Evolutionary conservation across 805 yeast genomes (phyloP), one percentile per base, ranked within the genome.

Genomic region (Cyberlindnera xishuangbannaensis): DNA sequence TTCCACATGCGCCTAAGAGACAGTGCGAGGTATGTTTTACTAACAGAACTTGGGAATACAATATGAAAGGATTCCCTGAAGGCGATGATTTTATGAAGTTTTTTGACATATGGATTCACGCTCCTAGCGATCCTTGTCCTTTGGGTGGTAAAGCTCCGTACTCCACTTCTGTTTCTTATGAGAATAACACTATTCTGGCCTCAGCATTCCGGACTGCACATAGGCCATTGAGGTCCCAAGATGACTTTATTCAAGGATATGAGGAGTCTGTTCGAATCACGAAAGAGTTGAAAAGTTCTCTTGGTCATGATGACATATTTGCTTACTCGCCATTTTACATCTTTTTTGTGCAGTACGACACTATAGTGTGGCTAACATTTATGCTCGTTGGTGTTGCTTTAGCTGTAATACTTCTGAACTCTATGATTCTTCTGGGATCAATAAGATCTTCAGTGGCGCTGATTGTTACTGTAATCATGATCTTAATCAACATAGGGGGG

Each of bases 71-170:
- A 0, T 76, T 92, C 50, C 98, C 98, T 0, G 75, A 74, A 47
- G 76, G 76, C 23, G 64, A 65, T 1, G 78, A 78, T 22, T 90
- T 90, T 50, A 73, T 83, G 75, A 64, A 63, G 28, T 85, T 67
- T 47, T 80, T 87, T 52, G 57, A 72, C 15, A 73, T 81, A 26
- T 90, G 98, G 98, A 83, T 90, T 17, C 67, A 75, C 25, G 61
- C 85, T 1, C 83, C 85, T 17, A 83, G 95, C 37, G 92, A 83
- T 48, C 85, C 90, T 3, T 90, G 98, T 56, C 96, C 97, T 1
- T 62, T 90, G 18, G 97, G 95, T 4, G 98, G 98, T 2, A 83
- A 83, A 50, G 97, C 97, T 0, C 95, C 97, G 0, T 90, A 90
- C 53, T 68, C 83, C 2, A 58, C 65, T 5, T 65, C 87, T 1